These are phyloP conservation scores for Canavalia ensiformis DNA, from an alignment of 306 rosid species.

Conservation along the genomic window DNA sequence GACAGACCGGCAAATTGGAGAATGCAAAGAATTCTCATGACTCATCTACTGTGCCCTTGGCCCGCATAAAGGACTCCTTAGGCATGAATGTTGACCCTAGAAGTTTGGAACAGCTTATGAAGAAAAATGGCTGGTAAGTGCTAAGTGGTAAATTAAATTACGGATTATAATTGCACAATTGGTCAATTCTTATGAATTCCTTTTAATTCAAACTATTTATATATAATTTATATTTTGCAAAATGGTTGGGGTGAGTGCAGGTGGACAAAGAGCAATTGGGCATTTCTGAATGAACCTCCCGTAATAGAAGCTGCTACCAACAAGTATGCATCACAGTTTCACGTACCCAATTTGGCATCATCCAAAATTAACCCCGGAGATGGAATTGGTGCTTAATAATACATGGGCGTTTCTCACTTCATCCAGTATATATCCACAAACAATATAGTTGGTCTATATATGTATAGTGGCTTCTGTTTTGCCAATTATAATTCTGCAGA, in stretches of 20 bases:
- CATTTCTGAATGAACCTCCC: conserved; percentile 91
- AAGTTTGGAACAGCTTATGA: conserved; percentile 56
- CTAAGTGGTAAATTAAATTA: too few relatives aligned
- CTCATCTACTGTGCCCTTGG: conserved; percentile 50
- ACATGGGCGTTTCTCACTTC: neutral
- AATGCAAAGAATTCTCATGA: conserved; percentile 40
- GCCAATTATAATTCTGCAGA: neutral
- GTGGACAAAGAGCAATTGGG: conserved; percentile 93
- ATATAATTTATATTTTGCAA: neutral
- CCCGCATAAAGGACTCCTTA: conserved; percentile 30
- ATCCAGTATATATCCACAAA: neutral
- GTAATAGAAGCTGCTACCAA: conserved; percentile 58
- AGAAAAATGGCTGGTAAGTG: conserved; percentile 68
- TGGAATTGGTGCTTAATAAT: conserved; percentile 51
- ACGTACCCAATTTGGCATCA: conserved; percentile 56
- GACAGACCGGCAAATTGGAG: conserved; percentile 1
- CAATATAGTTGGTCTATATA: neutral
- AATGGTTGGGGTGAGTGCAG: conserved; percentile 48
- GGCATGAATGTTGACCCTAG: conserved; percentile 42
- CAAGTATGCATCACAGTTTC: conserved; percentile 69
- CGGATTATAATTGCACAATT: neutral
- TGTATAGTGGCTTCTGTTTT: neutral
- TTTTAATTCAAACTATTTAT: neutral
- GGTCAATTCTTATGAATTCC: neutral
- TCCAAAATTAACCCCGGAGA: conserved; percentile 35